phyloP scores from a whole-genome alignment of 331 rosid genomes.

The Malus hybrid region DNA sequence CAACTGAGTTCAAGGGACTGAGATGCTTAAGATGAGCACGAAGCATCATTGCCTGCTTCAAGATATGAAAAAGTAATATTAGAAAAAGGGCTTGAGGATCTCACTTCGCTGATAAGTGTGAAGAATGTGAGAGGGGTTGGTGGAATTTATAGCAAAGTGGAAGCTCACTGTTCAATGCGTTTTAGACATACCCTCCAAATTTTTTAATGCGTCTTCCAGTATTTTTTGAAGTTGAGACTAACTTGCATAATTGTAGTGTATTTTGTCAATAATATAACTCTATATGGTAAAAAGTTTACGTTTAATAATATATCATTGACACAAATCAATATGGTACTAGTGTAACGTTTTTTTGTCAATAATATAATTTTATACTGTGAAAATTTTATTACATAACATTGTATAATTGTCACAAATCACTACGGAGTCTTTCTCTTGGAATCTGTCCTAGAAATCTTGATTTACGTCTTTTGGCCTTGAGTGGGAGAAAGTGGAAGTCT shows the following conservation, averaged over 20 bases:
- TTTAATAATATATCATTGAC: too few relatives aligned
- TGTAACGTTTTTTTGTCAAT: too few relatives aligned
- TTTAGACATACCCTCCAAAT: not conserved
- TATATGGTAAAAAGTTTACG: too few relatives aligned
- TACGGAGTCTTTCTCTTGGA: not conserved
- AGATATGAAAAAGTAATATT: not conserved
- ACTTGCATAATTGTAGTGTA: too few relatives aligned
- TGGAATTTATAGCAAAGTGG: not conserved
- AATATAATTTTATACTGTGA: too few relatives aligned
- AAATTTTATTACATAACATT: too few relatives aligned
- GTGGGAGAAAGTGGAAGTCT: not conserved
- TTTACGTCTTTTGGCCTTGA: not conserved
- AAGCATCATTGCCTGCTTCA: slow-evolving; percentile 3
- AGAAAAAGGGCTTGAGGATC: not conserved
- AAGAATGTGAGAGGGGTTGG: not conserved
- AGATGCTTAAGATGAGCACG: not conserved
- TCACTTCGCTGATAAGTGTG: not conserved
- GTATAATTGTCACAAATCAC: not conserved
- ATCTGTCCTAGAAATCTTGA: not conserved
- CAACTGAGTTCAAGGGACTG: not conserved
- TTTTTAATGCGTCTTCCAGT: not conserved
- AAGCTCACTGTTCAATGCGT: not conserved
- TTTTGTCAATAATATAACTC: too few relatives aligned
- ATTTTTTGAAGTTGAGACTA: too few relatives aligned
- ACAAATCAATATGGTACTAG: too few relatives aligned